Base-by-base conservation (phyloP, 805 yeast species). In the Candida montana region DNA sequence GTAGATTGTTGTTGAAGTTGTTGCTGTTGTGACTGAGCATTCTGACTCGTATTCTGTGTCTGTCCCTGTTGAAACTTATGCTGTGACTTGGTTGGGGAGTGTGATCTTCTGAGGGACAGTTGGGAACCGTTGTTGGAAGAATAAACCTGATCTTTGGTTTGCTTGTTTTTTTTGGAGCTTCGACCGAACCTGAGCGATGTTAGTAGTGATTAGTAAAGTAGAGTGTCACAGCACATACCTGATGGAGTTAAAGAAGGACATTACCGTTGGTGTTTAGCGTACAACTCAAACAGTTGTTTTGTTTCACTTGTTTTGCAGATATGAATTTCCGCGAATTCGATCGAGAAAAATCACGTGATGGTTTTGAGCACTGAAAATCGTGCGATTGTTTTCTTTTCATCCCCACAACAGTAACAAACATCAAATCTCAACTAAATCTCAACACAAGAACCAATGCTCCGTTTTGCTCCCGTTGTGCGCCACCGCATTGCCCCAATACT, bases 161-260 rank as follows among this genome's bases (percentile, higher is more conserved):
- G 65, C 54, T 71, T 70, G 48, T 59, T 69, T 57, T 72, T 72
- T 43, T 73, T 72, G 13, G 74, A 68, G 42, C 65, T 65, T 54
- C 83, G 71, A n/a, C 83, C 81, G 48, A 79, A 75, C 9, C 83
- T 41, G 28, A 1, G n/a, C n/a, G n/a, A n/a, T n/a, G n/a, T n/a
- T n/a, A n/a, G n/a, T n/a, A n/a, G n/a, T 21, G 24, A 21, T 21
- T 21, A 9, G 24, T 21, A 21, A 21, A 9, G 6, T 21, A 21
- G 24, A 7, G 9, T 21, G 24, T 21, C 9, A 21, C 24, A 21
- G 32, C 1, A 42, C 53, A 7, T 33, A 51, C 54, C 52, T 43
- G 28, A 67, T 62, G 7, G 69, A 61, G 45, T 55, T 65, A 42
- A 68, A 60, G 40, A 68, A 67, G 7, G 72, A 67, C 71, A 65